Evolutionary conservation across 306 rosid genomes (phyloP).

Genomic region (Cucumis sativus): DNA sequence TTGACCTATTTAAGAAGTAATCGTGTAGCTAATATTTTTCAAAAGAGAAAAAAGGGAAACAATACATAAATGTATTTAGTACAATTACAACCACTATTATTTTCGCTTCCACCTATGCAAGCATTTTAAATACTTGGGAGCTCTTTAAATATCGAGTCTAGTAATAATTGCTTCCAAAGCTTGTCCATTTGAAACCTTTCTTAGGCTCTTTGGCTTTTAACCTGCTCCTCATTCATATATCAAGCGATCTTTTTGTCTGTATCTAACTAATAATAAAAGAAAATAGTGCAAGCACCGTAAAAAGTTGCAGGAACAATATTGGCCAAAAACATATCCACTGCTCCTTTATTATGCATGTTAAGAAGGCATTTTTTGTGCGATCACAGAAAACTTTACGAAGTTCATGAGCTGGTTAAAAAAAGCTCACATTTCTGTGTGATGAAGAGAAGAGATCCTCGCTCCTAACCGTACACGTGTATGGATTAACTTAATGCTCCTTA

Average conservation of each 20-base stretch:
- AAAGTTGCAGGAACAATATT: background rate
- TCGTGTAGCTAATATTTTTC: background rate
- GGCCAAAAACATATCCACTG: background rate
- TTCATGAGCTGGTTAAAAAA: background rate
- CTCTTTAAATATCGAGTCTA: background rate
- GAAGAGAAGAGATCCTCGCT: conserved; percentile 57
- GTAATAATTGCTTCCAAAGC: background rate
- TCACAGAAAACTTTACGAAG: background rate
- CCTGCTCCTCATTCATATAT: background rate
- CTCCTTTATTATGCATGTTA: background rate
- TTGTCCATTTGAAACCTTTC: background rate
- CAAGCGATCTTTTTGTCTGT: background rate
- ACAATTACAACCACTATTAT: background rate
- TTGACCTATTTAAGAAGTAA: background rate
- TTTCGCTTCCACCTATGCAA: background rate
- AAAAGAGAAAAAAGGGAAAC: background rate
- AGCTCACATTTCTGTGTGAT: conserved; percentile 61
- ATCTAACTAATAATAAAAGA: background rate
- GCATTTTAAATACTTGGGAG: background rate
- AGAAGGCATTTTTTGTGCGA: background rate
- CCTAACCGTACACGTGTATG: conserved; percentile 46
- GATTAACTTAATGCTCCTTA: conserved; percentile 26
- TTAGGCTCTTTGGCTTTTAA: background rate
- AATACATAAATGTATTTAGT: background rate
- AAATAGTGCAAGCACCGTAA: background rate